phyloP scores from a whole-genome alignment of 1,284 basidiomycete genomes.

The Hortiboletus rubellus region DNA sequence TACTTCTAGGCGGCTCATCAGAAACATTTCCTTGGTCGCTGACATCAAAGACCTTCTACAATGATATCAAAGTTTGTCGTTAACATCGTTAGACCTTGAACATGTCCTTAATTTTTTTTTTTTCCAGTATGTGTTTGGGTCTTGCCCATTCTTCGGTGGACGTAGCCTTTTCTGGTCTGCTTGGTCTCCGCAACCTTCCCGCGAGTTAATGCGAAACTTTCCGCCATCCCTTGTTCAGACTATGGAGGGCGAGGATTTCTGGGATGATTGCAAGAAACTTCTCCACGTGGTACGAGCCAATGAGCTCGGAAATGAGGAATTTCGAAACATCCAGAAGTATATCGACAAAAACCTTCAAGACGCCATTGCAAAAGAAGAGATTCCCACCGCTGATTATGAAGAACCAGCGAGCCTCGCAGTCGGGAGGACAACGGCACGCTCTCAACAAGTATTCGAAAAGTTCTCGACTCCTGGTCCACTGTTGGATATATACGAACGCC shows the following conservation, averaged over 20 bases:
- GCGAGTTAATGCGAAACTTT: constrained; percentile 2
- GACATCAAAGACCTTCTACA: constrained; percentile 2
- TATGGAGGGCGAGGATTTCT: neutral
- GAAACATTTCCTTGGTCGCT: constrained; percentile 9
- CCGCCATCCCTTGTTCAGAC: constrained; percentile 1
- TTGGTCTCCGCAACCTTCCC: constrained; percentile 1
- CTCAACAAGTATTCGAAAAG: constrained; percentile 23
- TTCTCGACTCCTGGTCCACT: constrained; percentile 32
- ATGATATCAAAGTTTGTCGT: constrained; percentile 4
- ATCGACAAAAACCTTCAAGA: neutral
- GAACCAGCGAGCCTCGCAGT: constrained; percentile 8
- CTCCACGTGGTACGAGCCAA: constrained; percentile 4
- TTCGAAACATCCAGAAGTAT: constrained; percentile 4
- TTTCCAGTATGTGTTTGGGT: constrained; percentile 8
- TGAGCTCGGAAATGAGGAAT: constrained; percentile 1
- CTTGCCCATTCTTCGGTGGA: constrained; percentile 10
- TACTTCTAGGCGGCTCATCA: constrained; percentile 2
- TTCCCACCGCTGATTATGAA: neutral
- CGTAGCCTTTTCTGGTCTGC: constrained; percentile 10
- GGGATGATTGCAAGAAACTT: neutral
- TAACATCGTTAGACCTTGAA: neutral
- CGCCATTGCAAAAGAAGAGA: neutral
- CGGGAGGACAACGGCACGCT: constrained; percentile 8
- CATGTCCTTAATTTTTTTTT: neutral
- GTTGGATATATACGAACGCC: constrained; percentile 22